These are phyloP conservation scores for Daedaleopsis nitida DNA, from an alignment of 768 basidiomycete genomes.

Conservation along the genomic window DNA sequence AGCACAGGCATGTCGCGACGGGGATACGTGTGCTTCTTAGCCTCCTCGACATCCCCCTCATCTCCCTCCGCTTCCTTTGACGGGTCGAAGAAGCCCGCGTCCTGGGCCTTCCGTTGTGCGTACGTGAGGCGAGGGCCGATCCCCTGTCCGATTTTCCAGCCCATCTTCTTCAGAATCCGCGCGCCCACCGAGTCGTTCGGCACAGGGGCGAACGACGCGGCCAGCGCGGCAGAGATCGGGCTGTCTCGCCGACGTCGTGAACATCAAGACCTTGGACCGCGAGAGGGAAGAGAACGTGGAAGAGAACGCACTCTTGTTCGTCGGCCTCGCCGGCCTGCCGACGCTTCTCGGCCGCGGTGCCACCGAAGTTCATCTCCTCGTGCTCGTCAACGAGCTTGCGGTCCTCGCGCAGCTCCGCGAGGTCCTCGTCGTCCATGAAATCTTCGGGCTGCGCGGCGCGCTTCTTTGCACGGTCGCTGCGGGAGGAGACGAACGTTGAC, in stretches of 20 bases:
- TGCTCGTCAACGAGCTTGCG: conserved; percentile 76
- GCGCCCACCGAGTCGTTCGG: conserved; percentile 82
- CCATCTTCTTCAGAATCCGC: conserved; percentile 90
- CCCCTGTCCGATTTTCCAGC: conserved; percentile 92
- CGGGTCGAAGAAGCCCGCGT: conserved; percentile 45
- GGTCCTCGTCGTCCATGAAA: conserved; percentile 99
- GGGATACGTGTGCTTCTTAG: conserved; percentile 84
- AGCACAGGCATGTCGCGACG: conserved; percentile 75
- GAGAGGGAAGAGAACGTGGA: background rate
- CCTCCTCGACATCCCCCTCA: conserved; percentile 75
- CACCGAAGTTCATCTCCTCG: conserved; percentile 74
- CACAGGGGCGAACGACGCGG: conserved; percentile 68
- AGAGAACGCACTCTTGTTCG: conserved; percentile 55
- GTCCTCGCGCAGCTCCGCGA: conserved; percentile 77
- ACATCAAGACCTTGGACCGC: background rate
- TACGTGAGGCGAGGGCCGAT: conserved; percentile 88
- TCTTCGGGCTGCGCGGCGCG: conserved; percentile 76
- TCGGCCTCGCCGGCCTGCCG: conserved; percentile 40
- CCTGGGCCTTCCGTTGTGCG: conserved; percentile 72
- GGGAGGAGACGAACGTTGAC: conserved; percentile 88
- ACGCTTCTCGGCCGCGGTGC: conserved; percentile 49
- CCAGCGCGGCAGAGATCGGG: conserved; percentile 62
- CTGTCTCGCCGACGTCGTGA: conserved; percentile 37
- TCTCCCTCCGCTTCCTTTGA: conserved; percentile 59
- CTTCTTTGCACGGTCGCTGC: conserved; percentile 69